Base-by-base conservation (phyloP, 495 filamentous ascomycete genomes). In the Patellaria atrata region DNA sequence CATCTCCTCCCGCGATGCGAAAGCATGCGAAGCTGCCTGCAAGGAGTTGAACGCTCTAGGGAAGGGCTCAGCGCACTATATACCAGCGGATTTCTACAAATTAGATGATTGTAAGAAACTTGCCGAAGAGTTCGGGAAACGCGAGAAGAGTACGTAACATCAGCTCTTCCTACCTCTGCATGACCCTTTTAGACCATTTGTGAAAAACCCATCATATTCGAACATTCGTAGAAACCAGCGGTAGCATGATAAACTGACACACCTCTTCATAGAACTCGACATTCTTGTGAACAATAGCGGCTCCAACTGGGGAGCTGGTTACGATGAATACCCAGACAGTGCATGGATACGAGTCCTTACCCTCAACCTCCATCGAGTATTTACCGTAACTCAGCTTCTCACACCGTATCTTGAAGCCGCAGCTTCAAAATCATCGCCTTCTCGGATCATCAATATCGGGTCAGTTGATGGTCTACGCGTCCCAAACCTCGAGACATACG, bases 281-380 rank as follows among this genome's bases (percentile, higher is more conserved):
- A 67, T 85, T 38, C 68, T 86, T 1, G 70, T 87, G 43, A 84
- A 85, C 61, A 89, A 87, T 58, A 77, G 74, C 12, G 82, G 82
- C 30, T 67, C 74, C 14, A 78, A 71, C 52, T 77, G 70, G 73
- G 79, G 78, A 36, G 80, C 73, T 16, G 50, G 63, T 1, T 67
- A 79, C 41, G 70, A 75, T 12, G 68, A 70, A 41, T 85, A 80
- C 60, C 72, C 75, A 3, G 65, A 71, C 35, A 53, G 64, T 2
- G 82, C 79, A 32, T 77, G 72, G 74, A 71, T 65, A 3, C 67
- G 77, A 33, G 73, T 86, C 4, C 63, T 86, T 15, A 84, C 78
- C 15, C 69, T 84, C 23, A 89, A 89, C 55, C 68, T 87, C 6
- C 73, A 83, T 36, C 72, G 78, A 13, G 74, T 86, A 32, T 91